A percentile compares a stretch with the other conserved stretches of the same genome.
phyloP scores from a whole-genome alignment of 257 asterid species.

The Jaltomata sinuosa region DNA sequence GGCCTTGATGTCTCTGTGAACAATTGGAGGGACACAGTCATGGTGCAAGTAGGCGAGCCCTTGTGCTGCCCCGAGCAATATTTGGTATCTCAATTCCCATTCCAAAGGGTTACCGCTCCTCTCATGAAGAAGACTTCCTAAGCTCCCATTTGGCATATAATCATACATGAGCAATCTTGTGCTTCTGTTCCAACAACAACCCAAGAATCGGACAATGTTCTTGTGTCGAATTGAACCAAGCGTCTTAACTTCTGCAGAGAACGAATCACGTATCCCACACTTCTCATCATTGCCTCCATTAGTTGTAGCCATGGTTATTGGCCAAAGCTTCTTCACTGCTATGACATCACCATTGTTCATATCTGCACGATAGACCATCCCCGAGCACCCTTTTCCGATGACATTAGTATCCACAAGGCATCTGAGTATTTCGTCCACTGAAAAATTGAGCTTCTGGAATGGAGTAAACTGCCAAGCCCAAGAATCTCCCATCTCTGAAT shows the following conservation, averaged over 20 bases:
- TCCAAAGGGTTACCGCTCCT: conserved; percentile 25
- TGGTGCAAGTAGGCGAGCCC: conserved; percentile 41
- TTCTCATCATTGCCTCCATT: conserved; percentile 17
- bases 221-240: conserved; percentile 41
- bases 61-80: conserved; percentile 37
- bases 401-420: conserved; percentile 40
- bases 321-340: conserved; percentile 45
- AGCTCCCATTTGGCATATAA: conserved; percentile 41
- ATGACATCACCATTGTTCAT: conserved; percentile 25
- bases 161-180: conserved; percentile 41
- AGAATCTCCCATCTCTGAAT: conserved; percentile 37
- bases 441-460: conserved; percentile 34
- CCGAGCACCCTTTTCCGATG: conserved; percentile 38
- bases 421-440: conserved; percentile 29
- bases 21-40: conserved; percentile 43
- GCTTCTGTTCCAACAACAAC: conserved; percentile 33
- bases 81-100: conserved; percentile 33
- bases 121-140: conserved; percentile 41
- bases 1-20: conserved; percentile 45
- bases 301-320: conserved; percentile 12
- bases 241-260: conserved; percentile 33
- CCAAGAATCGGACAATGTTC: conserved; percentile 39
- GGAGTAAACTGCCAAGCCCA: conserved; percentile 46
- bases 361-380: conserved; percentile 38
- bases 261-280: conserved; percentile 28